Evolutionary conservation across 345 rosid species (phyloP), one percentile per base, ranked within the genome.

Genomic region (Camelina neglecta): DNA sequence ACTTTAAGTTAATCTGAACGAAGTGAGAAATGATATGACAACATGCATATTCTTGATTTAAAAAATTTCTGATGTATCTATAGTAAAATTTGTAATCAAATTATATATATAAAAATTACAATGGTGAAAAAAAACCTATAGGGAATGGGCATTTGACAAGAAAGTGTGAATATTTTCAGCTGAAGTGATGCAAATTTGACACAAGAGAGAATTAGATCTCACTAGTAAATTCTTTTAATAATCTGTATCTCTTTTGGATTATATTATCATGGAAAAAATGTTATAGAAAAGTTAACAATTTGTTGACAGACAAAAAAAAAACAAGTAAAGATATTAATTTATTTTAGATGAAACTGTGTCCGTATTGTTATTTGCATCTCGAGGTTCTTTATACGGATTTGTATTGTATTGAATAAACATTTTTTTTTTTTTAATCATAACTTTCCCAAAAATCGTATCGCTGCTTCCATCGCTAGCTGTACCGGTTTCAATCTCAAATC

Each of bases 401-500:
- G 49, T 44, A 44, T 13, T 7, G 44, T 20, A 36, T 4, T 42
- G 31, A 64, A 45, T 42, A 55, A 48, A 35, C 23, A 26, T 59
- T 57, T 24, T 58, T 10, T 8, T 3, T 20, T 1, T 2, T 16
- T 47, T n/a, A 2, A n/a, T 57, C 47, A 50, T 13, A 65, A 29
- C 81, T 71, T 71, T 72, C 73, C 68, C 79, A 51, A 75, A 75
- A 68, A 49, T 18, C 23, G 9, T 36, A 44, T 67, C 76, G 31
- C 5, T 29, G 31, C 31, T 35, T 64, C 39, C 55, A 59, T 71
- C n/a, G 70, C 47, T 48, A 6, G 55, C 55, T 64, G 60, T 36
- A 45, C 54, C 75, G 72, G 76, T 65, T 71, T 58, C 76, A 53
- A 77, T 72, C 81, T 78, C 81, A 65, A 77, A 71, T 71, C 76